Percentiles rank a stretch among this genome's conserved stretches.
These are phyloP conservation scores for Nepenthes gracilis DNA, from an alignment of 148 eudicot species.

Conservation along the genomic window DNA sequence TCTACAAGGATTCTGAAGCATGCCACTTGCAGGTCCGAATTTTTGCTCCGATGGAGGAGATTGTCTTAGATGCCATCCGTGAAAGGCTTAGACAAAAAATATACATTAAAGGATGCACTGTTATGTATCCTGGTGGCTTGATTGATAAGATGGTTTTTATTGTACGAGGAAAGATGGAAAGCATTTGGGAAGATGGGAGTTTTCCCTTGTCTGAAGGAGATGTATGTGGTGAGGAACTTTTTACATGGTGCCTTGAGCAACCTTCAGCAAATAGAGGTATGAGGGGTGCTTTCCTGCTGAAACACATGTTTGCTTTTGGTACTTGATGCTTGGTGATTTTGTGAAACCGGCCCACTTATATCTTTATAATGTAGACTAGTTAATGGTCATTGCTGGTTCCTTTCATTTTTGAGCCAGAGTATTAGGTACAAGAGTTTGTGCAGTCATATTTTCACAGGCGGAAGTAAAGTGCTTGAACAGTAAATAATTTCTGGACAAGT, in stretches of 20 bases:
- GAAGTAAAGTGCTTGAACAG: too few species aligned
- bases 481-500: too few species aligned
- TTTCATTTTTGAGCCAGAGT: too few species aligned
- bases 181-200: constrained; percentile 41
- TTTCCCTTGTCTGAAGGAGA: constrained; percentile 48
- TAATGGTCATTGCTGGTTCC: too few species aligned
- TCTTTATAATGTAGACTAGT: neutral
- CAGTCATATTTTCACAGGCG: too few species aligned
- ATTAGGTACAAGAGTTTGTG: too few species aligned
- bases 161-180: constrained; percentile 69
- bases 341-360: neutral
- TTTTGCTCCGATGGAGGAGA: constrained; percentile 54
- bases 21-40: constrained; percentile 47
- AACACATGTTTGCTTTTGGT: neutral
- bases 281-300: neutral
- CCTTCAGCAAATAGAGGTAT: constrained; percentile 51
- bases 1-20: neutral
- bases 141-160: constrained; percentile 76
- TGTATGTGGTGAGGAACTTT: constrained; percentile 77
- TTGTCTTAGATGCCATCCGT: constrained; percentile 65
- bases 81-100: constrained; percentile 65
- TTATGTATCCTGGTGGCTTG: constrained; percentile 44
- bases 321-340: neutral
- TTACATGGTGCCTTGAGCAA: constrained; percentile 74
- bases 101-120: constrained; percentile 51